Evolutionary conservation across 495 filamentous ascomycete genomes (phyloP), one percentile per base, ranked within the genome.

Genomic region (Pseudoneurospora amorphoporcata): DNA sequence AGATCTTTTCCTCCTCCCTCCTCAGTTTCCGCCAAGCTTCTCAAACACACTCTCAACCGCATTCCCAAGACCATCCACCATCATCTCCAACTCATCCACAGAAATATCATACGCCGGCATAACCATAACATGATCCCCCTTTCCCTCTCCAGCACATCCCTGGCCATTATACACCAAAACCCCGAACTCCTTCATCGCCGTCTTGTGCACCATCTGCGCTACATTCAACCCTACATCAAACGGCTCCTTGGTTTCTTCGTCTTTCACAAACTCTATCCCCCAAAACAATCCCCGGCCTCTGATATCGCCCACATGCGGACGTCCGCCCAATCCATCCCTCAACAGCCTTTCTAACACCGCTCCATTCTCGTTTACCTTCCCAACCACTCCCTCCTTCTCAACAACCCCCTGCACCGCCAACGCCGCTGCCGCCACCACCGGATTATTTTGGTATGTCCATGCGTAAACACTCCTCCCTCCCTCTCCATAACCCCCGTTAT

Each of bases 51-150:
- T 3, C 14, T 35, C 53, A 65, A 65, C 53, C 53, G 53, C 29
- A 29, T 65, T 65, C 53, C 53, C 79, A 9, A 83, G 79, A 12
- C 71, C 78, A 42, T 84, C 76, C 19, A 86, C 85, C 69, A 91
- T 88, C 35, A 80, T 78, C 69, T 88, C 86, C 70, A 91, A 84
- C 65, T 90, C 87, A 17, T 86, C 45, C 19, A 2, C 45, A 4
- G n/a, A 53, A 53, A 5, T 53, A 10, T 53, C n/a, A 23, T 53
- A 53, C 8, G 19, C 84, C 45, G 79, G 90, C 68, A 90, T 87
- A 65, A 96, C 73, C 68, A 95, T 81, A 32, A 94, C 78, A 80
- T 93, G 90, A 74, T 97, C 93, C 2, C 92, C 92, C 8, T 76
- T 80, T 32, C 85, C 79, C 0, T 88, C 88, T 73, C 92, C 91